A percentile compares a stretch with the other conserved stretches of the same genome.
These are phyloP conservation scores for Tricholoma flavovirens DNA, from an alignment of 768 basidiomycete genomes.

Conservation along the genomic window DNA sequence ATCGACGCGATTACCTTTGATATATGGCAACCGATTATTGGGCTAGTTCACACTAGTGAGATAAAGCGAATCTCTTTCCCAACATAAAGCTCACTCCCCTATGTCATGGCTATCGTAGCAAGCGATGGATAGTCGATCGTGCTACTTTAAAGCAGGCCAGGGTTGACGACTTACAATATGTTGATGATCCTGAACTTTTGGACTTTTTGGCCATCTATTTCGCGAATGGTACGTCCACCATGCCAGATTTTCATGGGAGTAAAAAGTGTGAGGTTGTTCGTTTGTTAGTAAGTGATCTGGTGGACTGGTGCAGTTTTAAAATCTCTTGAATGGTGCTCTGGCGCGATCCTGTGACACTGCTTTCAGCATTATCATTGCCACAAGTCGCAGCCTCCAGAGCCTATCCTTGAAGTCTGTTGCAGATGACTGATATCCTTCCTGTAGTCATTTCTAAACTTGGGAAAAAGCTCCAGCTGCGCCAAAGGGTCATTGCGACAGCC, in stretches of 20 bases:
- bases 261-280: not conserved
- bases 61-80: conserved; percentile 23
- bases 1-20: no score
- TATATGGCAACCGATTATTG: conserved; percentile 88
- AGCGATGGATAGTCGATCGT: conserved; percentile 88
- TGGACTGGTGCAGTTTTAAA: not conserved
- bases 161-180: conserved; percentile 69
- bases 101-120: conserved; percentile 40
- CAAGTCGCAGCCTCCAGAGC: not conserved
- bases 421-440: not conserved
- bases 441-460: conserved; percentile 84
- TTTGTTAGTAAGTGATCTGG: not conserved
- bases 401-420: not conserved
- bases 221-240: conserved; percentile 55
- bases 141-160: conserved; percentile 71
- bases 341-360: no score
- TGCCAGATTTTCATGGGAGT: not conserved
- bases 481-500: conserved; percentile 90
- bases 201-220: conserved; percentile 87
- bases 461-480: conserved; percentile 75
- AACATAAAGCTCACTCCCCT: conserved; percentile 6
- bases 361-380: not conserved
- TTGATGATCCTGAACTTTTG: conserved; percentile 70
- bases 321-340: no score
- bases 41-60: conserved; percentile 85